phyloP scores from a whole-genome alignment of 257 asterid genomes.

The Primulina huaijiensis region DNA sequence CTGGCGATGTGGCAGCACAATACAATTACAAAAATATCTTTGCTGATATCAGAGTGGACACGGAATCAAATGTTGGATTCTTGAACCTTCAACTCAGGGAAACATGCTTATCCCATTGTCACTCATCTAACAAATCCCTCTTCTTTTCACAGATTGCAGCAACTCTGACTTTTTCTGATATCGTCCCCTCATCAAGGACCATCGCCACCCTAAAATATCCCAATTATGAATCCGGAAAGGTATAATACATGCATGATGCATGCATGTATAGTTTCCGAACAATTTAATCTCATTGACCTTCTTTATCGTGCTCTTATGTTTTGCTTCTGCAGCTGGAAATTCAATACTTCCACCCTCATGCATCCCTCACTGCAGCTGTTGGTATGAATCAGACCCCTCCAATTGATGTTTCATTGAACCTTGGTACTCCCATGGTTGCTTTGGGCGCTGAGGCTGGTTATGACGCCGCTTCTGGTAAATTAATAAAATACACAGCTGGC shows the following conservation, averaged over 20 bases:
- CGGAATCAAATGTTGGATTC: conserved; percentile 53
- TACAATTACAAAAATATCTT: conserved; percentile 45
- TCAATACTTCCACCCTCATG: conserved; percentile 75
- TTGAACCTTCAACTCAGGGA: conserved; percentile 9
- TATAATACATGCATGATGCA: conserved; percentile 7
- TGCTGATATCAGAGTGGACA: conserved; percentile 61
- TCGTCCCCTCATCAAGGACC: conserved; percentile 57
- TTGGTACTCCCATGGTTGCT: conserved; percentile 77
- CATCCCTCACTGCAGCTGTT: conserved; percentile 61
- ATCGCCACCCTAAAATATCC: conserved; percentile 54
- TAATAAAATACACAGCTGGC: conserved; percentile 73
- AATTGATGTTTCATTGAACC: conserved; percentile 52
- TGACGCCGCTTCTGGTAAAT: conserved; percentile 51
- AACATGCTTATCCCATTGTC: not conserved
- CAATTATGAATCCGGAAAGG: conserved; percentile 60
- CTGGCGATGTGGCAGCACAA: conserved; percentile 58
- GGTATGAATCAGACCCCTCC: conserved; percentile 58
- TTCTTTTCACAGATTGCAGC: conserved; percentile 42
- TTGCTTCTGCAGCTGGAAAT: conserved; percentile 46
- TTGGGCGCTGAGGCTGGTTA: conserved; percentile 85
- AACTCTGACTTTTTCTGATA: conserved; percentile 40
- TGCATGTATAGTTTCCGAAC: not conserved
- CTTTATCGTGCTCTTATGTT: not conserved
- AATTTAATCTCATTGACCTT: not conserved
- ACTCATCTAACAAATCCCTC: conserved; percentile 7